Evolutionary conservation across 1,284 basidiomycete species (phyloP), one percentile per base, ranked within the genome.

Genomic region (Trametes hirsuta): DNA sequence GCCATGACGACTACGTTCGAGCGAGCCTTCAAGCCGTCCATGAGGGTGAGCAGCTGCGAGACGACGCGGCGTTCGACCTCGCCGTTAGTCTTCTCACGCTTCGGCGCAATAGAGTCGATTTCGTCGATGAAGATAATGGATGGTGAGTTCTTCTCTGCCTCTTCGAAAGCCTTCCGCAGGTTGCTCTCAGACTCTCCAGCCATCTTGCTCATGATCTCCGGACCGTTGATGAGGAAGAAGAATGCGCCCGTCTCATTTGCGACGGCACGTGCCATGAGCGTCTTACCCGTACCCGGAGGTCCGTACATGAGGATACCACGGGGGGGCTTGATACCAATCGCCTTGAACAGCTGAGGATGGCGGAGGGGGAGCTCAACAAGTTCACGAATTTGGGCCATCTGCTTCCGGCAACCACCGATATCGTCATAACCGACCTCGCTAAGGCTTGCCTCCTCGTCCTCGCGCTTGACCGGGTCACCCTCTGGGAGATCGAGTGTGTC

Each of bases 181-280:
- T 99, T 99, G 68, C 93, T 95, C 76, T 99, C 97, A 72, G 89
- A 93, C 80, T 99, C 97, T 71, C 96, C 96, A 59, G 96, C 96
- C 96, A 98, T 98, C 82, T 98, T 99, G 72, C 93, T 95, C 97
- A 99, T 99, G 76, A 99, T 98, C 77, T 99, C 97, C 49, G 97
- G 97, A 63, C 97, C 97, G 72, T 98, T 99, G 81, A 99, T 99
- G 59, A 98, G 81, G 89, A 99, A 99, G 85, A 99, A 99, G 86
- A 99, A 99, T 21, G 97, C 97, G 55, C 97, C 97, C 34, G 97
- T 99, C 79, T 99, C 97, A 75, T 99, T 99, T 64, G 97, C 97
- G 45, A 99, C 97, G 10, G 97, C 97, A 69, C 97, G 91, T 46
- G 97, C 97, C 97, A 99, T 99, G 65, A 97, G 85, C 10, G 95